Conservation (phyloP, 257 asterid genomes). For the Ocimum tenuiflorum region DNA sequence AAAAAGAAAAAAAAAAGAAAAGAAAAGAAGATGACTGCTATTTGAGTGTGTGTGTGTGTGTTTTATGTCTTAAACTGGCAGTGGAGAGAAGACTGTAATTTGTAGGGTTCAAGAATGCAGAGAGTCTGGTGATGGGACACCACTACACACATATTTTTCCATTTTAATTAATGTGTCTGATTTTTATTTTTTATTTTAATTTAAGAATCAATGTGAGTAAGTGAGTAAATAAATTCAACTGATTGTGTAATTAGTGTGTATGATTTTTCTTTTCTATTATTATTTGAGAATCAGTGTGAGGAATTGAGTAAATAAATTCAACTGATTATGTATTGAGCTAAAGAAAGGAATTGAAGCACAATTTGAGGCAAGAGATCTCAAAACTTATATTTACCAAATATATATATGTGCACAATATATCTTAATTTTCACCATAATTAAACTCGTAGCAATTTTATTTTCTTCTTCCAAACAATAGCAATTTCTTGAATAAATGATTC, state of each 20-base stretch:
- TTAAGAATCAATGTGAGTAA: neutral
- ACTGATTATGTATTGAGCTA: neutral
- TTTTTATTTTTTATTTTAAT: too few relatives aligned
- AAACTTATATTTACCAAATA: too few relatives aligned
- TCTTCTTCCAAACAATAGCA: too few relatives aligned
- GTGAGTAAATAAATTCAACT: neutral
- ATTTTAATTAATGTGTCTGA: neutral
- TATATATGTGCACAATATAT: too few relatives aligned
- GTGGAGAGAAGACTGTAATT: neutral
- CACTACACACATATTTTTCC: neutral
- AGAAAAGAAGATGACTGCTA: neutral
- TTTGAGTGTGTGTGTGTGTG: neutral
- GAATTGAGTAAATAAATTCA: neutral
- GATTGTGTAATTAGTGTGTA: neutral
- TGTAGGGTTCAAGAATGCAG: slow-evolving; percentile 21
- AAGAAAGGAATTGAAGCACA: too few relatives aligned
- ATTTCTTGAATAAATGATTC: too few relatives aligned
- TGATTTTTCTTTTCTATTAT: neutral
- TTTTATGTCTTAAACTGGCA: neutral
- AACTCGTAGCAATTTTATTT: too few relatives aligned
- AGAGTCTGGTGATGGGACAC: slow-evolving; percentile 22
- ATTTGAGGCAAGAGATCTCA: neutral
- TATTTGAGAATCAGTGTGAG: neutral
- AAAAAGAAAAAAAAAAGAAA: neutral
- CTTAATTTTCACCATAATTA: too few relatives aligned